Evolutionary conservation across 345 rosid species (phyloP).

Genomic region (Arabidopsis suecica): DNA sequence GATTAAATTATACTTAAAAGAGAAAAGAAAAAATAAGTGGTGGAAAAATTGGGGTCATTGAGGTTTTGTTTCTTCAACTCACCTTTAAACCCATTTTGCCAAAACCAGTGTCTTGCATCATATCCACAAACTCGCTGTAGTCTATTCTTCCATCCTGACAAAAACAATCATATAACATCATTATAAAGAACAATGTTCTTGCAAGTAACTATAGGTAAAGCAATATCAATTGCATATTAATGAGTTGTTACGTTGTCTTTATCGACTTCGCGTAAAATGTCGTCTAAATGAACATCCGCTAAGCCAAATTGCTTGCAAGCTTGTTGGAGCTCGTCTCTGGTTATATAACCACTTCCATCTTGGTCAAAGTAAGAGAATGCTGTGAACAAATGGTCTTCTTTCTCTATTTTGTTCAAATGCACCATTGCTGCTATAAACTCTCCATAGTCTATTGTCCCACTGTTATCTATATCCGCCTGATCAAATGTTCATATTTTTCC

Average conservation of each 20-base stretch:
- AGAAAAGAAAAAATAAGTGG: not conserved
- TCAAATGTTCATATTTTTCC: not conserved
- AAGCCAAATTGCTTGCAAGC: conserved; percentile 84
- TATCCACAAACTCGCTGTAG: conserved; percentile 84
- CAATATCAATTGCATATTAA: not conserved
- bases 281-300: conserved; percentile 65
- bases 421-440: conserved; percentile 96
- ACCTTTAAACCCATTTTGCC: conserved; percentile 44
- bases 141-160: conserved; percentile 87
- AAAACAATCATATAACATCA: not conserved
- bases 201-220: not conserved
- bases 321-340: conserved; percentile 82
- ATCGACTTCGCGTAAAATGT: conserved; percentile 77
- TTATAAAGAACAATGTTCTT: conserved; percentile 19
- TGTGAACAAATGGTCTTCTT: conserved; percentile 81
- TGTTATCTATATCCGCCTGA: conserved; percentile 93
- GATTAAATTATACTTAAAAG: not conserved
- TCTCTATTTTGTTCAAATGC: conserved; percentile 83
- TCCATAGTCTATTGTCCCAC: conserved; percentile 88
- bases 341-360: conserved; percentile 94
- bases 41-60: conserved; percentile 1
- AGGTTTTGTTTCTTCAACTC: conserved; percentile 27
- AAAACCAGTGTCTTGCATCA: conserved; percentile 80
- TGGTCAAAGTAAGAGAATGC: conserved; percentile 91
- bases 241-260: conserved; percentile 64